phyloP scores from a whole-genome alignment of 345 rosid genomes.

The Hevea brasiliensis region DNA sequence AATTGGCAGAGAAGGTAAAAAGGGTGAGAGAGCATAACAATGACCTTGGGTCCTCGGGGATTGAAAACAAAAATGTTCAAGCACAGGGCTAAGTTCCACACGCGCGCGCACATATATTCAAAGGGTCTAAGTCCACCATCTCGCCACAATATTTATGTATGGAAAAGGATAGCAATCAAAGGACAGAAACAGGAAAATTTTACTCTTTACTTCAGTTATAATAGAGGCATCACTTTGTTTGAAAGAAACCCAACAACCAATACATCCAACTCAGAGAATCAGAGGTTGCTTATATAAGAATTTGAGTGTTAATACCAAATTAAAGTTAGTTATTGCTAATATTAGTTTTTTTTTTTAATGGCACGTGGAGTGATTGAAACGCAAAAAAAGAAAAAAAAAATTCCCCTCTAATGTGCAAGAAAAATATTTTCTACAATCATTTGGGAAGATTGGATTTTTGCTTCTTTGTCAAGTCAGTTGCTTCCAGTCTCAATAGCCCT shows the following conservation, averaged over 20 bases:
- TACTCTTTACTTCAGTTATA: constrained; percentile 6
- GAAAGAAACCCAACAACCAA: constrained; percentile 15
- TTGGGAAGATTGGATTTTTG: too few relatives aligned
- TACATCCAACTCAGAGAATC: constrained; percentile 6
- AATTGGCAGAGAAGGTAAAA: background rate
- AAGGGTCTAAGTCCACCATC: background rate
- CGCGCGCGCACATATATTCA: background rate
- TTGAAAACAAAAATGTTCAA: background rate
- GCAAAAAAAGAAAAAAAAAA: too few relatives aligned
- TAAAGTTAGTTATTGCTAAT: constrained; percentile 7
- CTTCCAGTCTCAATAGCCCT: too few relatives aligned
- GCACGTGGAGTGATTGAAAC: too few relatives aligned
- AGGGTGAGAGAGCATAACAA: background rate
- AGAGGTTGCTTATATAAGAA: constrained; percentile 9
- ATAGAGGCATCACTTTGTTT: constrained; percentile 27
- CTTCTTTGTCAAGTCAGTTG: too few relatives aligned
- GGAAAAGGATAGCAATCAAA: background rate
- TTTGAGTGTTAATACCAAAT: constrained; percentile 16
- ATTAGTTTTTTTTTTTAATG: background rate
- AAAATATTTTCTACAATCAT: too few relatives aligned
- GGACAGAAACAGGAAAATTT: constrained; percentile 26
- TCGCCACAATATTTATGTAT: background rate
- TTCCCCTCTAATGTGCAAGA: too few relatives aligned
- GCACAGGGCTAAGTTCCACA: background rate
- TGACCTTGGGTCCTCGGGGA: background rate